Evolutionary conservation across 2,329 filamentous ascomycete species (phyloP).

Genomic region (Stachybotrys echinatus): DNA sequence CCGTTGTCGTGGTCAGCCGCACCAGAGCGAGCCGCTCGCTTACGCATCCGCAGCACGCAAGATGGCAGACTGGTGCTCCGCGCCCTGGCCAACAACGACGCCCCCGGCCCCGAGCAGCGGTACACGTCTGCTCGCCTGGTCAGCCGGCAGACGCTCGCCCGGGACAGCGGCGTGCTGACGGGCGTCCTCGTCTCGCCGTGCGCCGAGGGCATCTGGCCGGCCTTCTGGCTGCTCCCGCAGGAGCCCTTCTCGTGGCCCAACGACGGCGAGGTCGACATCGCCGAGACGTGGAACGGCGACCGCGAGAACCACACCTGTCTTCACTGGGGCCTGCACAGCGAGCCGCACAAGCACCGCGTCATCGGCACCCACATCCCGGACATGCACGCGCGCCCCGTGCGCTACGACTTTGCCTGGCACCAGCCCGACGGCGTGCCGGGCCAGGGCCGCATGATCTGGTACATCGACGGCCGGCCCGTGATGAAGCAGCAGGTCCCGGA

Average conservation of each 20-base stretch:
- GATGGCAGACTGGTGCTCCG: slow-evolving; percentile 47
- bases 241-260: slow-evolving; percentile 55
- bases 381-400: slow-evolving; percentile 40
- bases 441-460: slow-evolving; percentile 50
- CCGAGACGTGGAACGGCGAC: slow-evolving; percentile 57
- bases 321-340: slow-evolving; percentile 53
- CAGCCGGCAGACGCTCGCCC: slow-evolving; percentile 42
- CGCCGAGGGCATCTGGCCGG: slow-evolving; percentile 54
- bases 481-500: slow-evolving; percentile 51
- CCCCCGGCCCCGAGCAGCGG: slow-evolving; percentile 29
- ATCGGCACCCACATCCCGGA: slow-evolving; percentile 43
- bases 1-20: neutral
- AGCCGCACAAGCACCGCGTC: slow-evolving; percentile 52
- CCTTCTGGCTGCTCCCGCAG: slow-evolving; percentile 54
- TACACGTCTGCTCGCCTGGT: slow-evolving; percentile 53
- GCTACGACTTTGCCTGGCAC: slow-evolving; percentile 53
- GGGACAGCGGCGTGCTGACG: slow-evolving; percentile 46
- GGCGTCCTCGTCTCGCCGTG: slow-evolving; percentile 47
- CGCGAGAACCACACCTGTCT: slow-evolving; percentile 50
- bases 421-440: slow-evolving; percentile 35
- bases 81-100: slow-evolving; percentile 34
- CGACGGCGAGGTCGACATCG: slow-evolving; percentile 56
- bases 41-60: slow-evolving; percentile 27
- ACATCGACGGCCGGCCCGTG: slow-evolving; percentile 50
- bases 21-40: neutral